These are phyloP conservation scores for Saccharomycopsis javanensis DNA, from an alignment of 805 yeast species.

Conservation along the genomic window DNA sequence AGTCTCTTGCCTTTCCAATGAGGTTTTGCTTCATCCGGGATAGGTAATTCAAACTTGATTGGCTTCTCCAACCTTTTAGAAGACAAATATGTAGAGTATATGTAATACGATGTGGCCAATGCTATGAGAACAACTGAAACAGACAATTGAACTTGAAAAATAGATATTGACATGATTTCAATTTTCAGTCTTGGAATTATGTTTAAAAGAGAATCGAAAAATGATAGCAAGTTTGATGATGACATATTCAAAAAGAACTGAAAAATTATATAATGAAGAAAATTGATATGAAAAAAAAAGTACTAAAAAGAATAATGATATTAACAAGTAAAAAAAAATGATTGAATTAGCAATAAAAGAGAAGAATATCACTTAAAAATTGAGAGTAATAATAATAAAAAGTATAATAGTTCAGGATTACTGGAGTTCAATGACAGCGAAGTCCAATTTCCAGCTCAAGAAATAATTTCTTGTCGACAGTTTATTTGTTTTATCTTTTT, in stretches of 20 bases:
- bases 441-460: neutral
- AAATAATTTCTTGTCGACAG: neutral
- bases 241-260: neutral
- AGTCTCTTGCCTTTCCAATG: constrained; percentile 89
- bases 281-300: neutral
- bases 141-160: constrained; percentile 20
- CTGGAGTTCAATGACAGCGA: neutral
- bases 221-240: neutral
- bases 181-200: neutral
- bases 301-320: neutral
- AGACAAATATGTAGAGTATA: constrained; percentile 17
- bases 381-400: no score
- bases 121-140: constrained; percentile 20
- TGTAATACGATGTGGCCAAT: constrained; percentile 17
- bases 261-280: neutral
- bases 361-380: no score
- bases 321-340: neutral
- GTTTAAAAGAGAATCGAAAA: neutral
- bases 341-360: neutral
- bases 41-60: constrained; percentile 40
- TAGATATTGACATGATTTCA: constrained; percentile 1
- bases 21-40: constrained; percentile 72
- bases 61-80: constrained; percentile 25
- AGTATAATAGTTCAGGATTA: no score
- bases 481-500: no score